Evolutionary conservation across 2,329 filamentous ascomycete genomes (phyloP).

Genomic region (Aspergillus texensis): DNA sequence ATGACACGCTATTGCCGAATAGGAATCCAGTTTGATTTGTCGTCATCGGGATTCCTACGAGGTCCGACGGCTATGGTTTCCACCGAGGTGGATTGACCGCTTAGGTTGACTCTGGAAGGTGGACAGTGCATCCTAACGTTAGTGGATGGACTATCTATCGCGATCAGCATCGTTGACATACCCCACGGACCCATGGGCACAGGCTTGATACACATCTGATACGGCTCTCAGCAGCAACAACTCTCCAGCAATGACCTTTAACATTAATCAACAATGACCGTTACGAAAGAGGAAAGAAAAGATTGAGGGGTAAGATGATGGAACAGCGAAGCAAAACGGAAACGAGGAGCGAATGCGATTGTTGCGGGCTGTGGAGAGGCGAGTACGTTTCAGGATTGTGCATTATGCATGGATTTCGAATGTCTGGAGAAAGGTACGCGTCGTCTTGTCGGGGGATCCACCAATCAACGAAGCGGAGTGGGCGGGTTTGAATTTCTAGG

Average conservation of each 20-base stretch:
- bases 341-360: neutral
- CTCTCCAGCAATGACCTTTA: neutral
- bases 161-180: neutral
- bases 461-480: neutral
- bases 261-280: neutral
- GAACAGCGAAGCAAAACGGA: neutral
- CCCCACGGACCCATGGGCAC: neutral
- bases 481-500: slow-evolving; percentile 19
- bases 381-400: slow-evolving; percentile 2
- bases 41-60: neutral
- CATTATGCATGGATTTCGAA: neutral
- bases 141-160: neutral
- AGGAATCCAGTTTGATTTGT: neutral
- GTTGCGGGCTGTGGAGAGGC: slow-evolving; percentile 1
- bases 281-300: neutral
- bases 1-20: neutral
- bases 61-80: neutral
- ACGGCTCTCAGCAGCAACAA: neutral
- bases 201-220: neutral
- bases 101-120: neutral
- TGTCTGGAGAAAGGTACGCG: slow-evolving; percentile 10
- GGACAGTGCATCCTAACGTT: neutral
- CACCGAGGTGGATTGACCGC: neutral
- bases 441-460: neutral
- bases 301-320: neutral